A percentile compares a stretch with the other conserved stretches of the same genome.
Conservation (phyloP, 768 basidiomycete species). For the Lactarius hatsudake region DNA sequence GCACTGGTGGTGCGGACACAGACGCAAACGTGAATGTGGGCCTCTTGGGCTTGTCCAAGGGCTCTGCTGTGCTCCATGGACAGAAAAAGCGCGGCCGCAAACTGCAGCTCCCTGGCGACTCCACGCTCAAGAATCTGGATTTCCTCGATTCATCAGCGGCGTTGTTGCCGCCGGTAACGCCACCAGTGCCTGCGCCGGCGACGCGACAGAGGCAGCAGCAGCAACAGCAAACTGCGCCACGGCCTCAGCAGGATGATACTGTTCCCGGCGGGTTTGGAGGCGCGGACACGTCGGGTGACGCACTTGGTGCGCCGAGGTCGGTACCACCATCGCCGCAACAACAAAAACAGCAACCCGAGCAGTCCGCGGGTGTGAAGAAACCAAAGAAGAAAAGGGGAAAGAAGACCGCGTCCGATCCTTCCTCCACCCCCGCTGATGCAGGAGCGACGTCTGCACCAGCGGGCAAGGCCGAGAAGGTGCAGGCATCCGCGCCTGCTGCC, state of each 20-base stretch:
- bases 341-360: conserved; percentile 13
- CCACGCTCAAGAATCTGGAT: conserved; percentile 21
- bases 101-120: conserved; percentile 21
- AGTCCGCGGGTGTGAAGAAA: conserved; percentile 37
- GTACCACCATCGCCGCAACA: neutral
- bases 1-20: neutral
- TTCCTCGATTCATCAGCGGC: conserved; percentile 10
- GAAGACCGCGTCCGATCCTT: conserved; percentile 33
- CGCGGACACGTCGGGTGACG: conserved; percentile 15
- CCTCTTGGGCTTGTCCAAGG: neutral
- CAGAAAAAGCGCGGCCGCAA: conserved; percentile 36
- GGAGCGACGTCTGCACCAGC: conserved; percentile 9
- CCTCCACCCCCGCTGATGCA: conserved; percentile 27
- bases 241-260: conserved; percentile 36
- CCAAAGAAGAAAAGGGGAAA: conserved; percentile 45
- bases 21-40: neutral
- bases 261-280: conserved; percentile 49
- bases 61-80: conserved; percentile 25
- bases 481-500: conserved; percentile 25
- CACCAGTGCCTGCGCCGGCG: conserved; percentile 32
- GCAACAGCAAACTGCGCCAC: conserved; percentile 15
- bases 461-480: conserved; percentile 35
- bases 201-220: conserved; percentile 20
- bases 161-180: conserved; percentile 25
- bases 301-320: neutral